Conservation (phyloP, 2,329 filamentous ascomycete species). For the Hawksworthiomyces lignivorus region DNA sequence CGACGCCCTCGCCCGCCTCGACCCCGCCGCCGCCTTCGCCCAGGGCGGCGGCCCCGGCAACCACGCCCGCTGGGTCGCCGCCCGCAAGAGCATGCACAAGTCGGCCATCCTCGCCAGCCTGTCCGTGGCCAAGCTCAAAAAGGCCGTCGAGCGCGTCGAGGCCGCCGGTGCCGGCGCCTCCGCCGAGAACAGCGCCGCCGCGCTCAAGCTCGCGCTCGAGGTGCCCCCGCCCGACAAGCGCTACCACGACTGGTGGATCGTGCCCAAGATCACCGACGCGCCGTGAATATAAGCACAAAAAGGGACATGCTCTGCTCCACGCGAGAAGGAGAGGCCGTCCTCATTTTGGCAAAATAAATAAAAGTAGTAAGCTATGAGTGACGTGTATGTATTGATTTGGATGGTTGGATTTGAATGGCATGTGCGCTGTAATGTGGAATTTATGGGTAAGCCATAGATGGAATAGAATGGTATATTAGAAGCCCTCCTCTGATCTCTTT, state of each 20-base stretch:
- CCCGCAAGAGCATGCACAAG: conserved; percentile 54
- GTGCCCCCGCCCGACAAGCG: conserved; percentile 44
- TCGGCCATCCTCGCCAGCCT: conserved; percentile 66
- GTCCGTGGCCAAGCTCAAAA: conserved; percentile 52
- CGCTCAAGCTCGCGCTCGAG: conserved; percentile 38
- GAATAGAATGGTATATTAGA: too few relatives aligned
- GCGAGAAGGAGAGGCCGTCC: too few relatives aligned
- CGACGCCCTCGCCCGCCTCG: conserved; percentile 47
- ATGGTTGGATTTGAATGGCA: too few relatives aligned
- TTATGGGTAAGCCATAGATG: too few relatives aligned
- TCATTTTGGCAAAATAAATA: too few relatives aligned
- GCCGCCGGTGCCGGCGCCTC: conserved; percentile 16
- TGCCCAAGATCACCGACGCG: conserved; percentile 37
- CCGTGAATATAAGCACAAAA: too few relatives aligned
- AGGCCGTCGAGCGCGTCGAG: conserved; percentile 36
- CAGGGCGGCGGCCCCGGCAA: too few relatives aligned
- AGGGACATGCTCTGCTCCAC: too few relatives aligned
- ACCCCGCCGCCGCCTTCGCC: conserved; percentile 42
- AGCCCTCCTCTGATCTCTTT: too few relatives aligned
- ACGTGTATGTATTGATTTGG: too few relatives aligned
- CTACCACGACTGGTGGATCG: conserved; percentile 60
- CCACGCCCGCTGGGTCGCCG: conserved; percentile 54
- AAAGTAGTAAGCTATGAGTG: too few relatives aligned
- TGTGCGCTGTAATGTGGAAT: too few relatives aligned
- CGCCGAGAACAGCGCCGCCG: conserved; percentile 4